Percentiles rank a stretch among this genome's conserved stretches.
phyloP scores from a whole-genome alignment of 345 rosid species.

The Camelina laxa region DNA sequence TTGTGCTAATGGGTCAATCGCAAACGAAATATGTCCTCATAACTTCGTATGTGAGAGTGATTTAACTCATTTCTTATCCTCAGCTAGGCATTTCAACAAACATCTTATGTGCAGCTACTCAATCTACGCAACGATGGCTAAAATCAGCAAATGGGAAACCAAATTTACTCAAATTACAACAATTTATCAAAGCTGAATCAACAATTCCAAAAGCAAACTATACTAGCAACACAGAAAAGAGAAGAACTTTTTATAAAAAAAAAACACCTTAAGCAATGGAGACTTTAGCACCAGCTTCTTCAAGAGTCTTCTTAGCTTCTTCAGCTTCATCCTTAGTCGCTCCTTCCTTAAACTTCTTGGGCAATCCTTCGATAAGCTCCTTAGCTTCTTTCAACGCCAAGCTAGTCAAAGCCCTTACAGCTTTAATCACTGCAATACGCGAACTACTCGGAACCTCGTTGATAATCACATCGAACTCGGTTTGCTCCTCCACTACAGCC shows the following conservation, averaged over 20 bases:
- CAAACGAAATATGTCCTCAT: neutral
- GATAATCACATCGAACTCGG: slow-evolving; percentile 81
- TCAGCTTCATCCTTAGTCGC: slow-evolving; percentile 84
- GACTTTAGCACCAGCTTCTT: slow-evolving; percentile 83
- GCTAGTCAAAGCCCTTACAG: slow-evolving; percentile 74
- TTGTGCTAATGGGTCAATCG: neutral
- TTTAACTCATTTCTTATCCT: neutral
- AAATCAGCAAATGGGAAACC: neutral
- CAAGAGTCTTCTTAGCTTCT: slow-evolving; percentile 84
- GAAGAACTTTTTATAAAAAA: neutral
- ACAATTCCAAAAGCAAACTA: slow-evolving; percentile 29
- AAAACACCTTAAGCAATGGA: slow-evolving; percentile 50
- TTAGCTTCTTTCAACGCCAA: slow-evolving; percentile 92
- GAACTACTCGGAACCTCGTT: slow-evolving; percentile 74
- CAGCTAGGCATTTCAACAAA: slow-evolving; percentile 31
- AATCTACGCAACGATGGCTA: neutral
- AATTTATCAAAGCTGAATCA: slow-evolving; percentile 33
- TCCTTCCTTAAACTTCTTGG: slow-evolving; percentile 85
- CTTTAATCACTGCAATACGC: slow-evolving; percentile 83
- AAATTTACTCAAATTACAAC: slow-evolving; percentile 31
- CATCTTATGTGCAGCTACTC: slow-evolving; percentile 8
- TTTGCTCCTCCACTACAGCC: slow-evolving; percentile 66
- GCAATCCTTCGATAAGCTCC: slow-evolving; percentile 82
- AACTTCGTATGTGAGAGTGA: neutral
- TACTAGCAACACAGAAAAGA: slow-evolving; percentile 5